Evolutionary conservation across 2,329 filamentous ascomycete genomes (phyloP).

Genomic region (Epichloe uncinata): DNA sequence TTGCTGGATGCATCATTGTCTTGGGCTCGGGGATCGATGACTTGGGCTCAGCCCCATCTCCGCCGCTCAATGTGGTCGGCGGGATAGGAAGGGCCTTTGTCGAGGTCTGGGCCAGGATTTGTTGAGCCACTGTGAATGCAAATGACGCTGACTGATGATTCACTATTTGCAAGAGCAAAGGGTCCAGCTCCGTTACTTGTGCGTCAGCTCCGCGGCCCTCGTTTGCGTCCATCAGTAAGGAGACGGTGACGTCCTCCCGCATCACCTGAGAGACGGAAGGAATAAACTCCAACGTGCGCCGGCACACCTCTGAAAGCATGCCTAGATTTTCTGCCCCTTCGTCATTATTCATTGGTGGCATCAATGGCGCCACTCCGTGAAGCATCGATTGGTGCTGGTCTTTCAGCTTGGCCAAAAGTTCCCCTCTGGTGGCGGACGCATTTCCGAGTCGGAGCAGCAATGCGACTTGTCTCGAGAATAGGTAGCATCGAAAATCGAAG

Average conservation of each 20-base stretch:
- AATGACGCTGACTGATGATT: slow-evolving; percentile 69
- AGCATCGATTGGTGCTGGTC: slow-evolving; percentile 48
- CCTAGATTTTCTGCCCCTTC: slow-evolving; percentile 61
- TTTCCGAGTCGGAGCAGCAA: slow-evolving; percentile 76
- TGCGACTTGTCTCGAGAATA: slow-evolving; percentile 80
- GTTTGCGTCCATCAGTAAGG: slow-evolving; percentile 37
- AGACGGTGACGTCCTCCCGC: slow-evolving; percentile 55
- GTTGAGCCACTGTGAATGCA: slow-evolving; percentile 62
- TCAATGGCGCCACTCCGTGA: slow-evolving; percentile 41
- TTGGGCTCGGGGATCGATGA: slow-evolving; percentile 52
- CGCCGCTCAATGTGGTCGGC: slow-evolving; percentile 36
- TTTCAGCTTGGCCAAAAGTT: slow-evolving; percentile 47
- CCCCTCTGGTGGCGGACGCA: slow-evolving; percentile 47
- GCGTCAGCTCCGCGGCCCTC: slow-evolving; percentile 22
- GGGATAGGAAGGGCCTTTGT: slow-evolving; percentile 56
- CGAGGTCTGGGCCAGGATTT: slow-evolving; percentile 62
- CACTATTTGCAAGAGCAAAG: slow-evolving; percentile 38
- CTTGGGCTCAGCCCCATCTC: slow-evolving; percentile 44
- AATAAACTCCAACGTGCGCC: slow-evolving; percentile 71
- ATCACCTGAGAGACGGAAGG: slow-evolving; percentile 67
- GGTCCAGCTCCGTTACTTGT: slow-evolving; percentile 14
- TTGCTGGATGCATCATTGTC: slow-evolving; percentile 55
- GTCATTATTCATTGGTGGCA: slow-evolving; percentile 32
- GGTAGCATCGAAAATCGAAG: slow-evolving; percentile 89
- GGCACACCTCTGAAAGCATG: slow-evolving; percentile 76